phyloP scores from a whole-genome alignment of 1,284 basidiomycete species.

The Trametes polyzona region DNA sequence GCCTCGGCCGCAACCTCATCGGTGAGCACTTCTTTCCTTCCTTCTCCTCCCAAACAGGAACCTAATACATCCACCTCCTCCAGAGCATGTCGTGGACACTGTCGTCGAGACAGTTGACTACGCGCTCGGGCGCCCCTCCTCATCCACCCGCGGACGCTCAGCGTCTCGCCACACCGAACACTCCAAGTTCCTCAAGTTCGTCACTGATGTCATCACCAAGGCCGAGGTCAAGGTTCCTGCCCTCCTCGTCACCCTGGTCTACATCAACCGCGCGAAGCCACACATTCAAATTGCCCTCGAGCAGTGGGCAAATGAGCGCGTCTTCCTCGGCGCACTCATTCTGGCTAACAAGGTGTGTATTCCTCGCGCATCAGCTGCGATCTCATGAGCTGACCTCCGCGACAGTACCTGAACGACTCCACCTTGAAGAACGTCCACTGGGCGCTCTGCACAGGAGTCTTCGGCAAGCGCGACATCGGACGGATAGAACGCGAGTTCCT shows the following conservation, averaged over 20 bases:
- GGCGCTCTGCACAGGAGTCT: slow-evolving; percentile 78
- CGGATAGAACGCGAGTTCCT: slow-evolving; percentile 80
- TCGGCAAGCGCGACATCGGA: slow-evolving; percentile 76
- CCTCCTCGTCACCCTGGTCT: slow-evolving; percentile 66
- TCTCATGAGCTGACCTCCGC: slow-evolving; percentile 23
- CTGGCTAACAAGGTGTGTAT: slow-evolving; percentile 68
- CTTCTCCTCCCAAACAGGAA: slow-evolving; percentile 4
- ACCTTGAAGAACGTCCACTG: slow-evolving; percentile 79
- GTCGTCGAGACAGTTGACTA: slow-evolving; percentile 73
- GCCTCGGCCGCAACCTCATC: slow-evolving; percentile 59
- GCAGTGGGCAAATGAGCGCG: slow-evolving; percentile 79
- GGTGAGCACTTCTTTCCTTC: slow-evolving; percentile 47
- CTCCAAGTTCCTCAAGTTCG: slow-evolving; percentile 61
- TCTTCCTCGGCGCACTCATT: slow-evolving; percentile 75
- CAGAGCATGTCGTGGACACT: slow-evolving; percentile 70
- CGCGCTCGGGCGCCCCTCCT: slow-evolving; percentile 64
- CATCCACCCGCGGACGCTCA: slow-evolving; percentile 53
- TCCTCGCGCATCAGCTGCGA: slow-evolving; percentile 18
- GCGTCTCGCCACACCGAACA: slow-evolving; percentile 53
- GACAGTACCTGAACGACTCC: slow-evolving; percentile 72
- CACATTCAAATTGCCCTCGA: slow-evolving; percentile 76
- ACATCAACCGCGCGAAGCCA: slow-evolving; percentile 71
- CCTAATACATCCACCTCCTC: slow-evolving; percentile 12
- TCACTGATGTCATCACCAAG: slow-evolving; percentile 63
- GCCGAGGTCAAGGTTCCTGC: slow-evolving; percentile 70